phyloP scores from a whole-genome alignment of 345 rosid genomes.

The Erodium maritimum region DNA sequence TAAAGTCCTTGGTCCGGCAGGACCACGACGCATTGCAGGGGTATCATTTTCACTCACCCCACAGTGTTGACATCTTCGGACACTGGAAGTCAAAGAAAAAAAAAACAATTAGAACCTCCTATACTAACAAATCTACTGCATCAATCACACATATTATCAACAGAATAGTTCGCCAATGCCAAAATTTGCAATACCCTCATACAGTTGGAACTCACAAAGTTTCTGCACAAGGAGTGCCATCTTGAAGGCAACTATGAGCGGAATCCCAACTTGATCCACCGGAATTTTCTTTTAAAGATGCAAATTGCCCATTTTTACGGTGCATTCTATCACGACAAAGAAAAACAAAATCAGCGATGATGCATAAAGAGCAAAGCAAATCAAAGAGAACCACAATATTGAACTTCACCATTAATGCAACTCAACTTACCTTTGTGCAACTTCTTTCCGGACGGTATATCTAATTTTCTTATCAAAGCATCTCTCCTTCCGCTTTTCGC shows the following conservation, averaged over 20 bases:
- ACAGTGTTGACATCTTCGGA: slow-evolving; percentile 55
- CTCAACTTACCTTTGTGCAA: slow-evolving; percentile 49
- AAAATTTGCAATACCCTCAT: slow-evolving; percentile 1
- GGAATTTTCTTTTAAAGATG: slow-evolving; percentile 39
- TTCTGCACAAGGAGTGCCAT: slow-evolving; percentile 32
- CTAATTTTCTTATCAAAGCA: slow-evolving; percentile 75
- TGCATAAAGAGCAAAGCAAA: background rate
- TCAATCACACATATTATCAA: slow-evolving; percentile 3
- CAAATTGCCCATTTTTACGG: slow-evolving; percentile 70
- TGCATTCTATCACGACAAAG: slow-evolving; percentile 40
- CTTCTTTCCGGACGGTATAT: slow-evolving; percentile 61
- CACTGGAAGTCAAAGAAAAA: slow-evolving; percentile 20
- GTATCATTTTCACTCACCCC: slow-evolving; percentile 58
- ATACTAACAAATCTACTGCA: background rate
- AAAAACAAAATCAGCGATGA: slow-evolving; percentile 3
- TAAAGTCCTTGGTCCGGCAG: slow-evolving; percentile 72
- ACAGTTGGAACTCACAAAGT: slow-evolving; percentile 42
- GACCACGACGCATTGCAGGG: slow-evolving; percentile 83
- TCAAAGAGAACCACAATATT: background rate
- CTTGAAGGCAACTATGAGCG: slow-evolving; percentile 35
- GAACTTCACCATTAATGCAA: background rate
- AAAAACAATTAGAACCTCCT: too few species aligned
- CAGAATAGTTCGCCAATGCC: slow-evolving; percentile 6
- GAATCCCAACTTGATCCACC: slow-evolving; percentile 45
- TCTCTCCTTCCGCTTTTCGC: slow-evolving; percentile 69